Evolutionary conservation across 805 yeast genomes (phyloP).

Genomic region (Lipomyces sp.): DNA sequence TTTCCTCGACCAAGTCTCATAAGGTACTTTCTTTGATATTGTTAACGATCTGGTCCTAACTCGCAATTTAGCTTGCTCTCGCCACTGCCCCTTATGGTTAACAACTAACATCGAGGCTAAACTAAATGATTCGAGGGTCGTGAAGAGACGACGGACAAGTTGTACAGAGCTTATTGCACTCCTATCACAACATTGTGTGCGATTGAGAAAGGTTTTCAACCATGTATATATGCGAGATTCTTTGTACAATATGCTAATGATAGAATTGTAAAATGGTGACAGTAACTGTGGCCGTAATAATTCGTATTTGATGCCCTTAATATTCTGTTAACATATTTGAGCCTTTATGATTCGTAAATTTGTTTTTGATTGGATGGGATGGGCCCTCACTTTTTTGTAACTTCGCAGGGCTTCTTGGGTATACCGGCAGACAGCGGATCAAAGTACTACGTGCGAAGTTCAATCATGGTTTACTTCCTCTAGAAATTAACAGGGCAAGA

Average conservation of each 20-base stretch:
- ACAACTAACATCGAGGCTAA: neutral
- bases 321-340: neutral
- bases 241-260: neutral
- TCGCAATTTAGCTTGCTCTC: slow-evolving; percentile 25
- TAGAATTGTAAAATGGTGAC: neutral
- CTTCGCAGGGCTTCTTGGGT: too few species aligned
- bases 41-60: neutral
- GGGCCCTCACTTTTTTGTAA: too few species aligned
- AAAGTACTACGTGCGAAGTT: neutral
- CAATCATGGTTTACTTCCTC: neutral
- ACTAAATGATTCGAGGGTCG: neutral
- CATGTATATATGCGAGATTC: neutral
- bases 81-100: slow-evolving; percentile 21
- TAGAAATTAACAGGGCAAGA: neutral
- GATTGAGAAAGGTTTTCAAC: neutral
- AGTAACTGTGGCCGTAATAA: neutral
- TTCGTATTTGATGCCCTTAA: neutral
- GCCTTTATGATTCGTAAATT: neutral
- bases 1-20: slow-evolving; percentile 83
- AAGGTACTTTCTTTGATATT: slow-evolving; percentile 46
- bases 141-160: neutral
- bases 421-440: too few species aligned
- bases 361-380: neutral
- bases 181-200: neutral
- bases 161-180: neutral